Conservation (phyloP, 148 eudicot genomes). For the Pharnaceum exiguum region DNA sequence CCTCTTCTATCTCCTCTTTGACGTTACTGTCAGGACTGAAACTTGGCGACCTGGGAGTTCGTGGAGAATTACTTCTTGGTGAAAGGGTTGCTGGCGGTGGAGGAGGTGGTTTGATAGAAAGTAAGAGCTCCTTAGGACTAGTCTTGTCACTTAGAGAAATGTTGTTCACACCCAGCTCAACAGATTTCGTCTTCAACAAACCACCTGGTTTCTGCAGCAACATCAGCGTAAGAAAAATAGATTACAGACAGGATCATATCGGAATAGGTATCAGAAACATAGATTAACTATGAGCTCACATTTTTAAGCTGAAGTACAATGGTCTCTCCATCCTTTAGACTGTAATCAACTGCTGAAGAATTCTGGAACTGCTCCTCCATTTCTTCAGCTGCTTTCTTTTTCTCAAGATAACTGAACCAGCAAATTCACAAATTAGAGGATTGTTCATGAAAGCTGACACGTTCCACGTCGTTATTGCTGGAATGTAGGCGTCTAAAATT, state of each 20-base stretch:
- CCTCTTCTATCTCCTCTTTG: conserved; percentile 19
- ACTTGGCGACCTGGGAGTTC: conserved; percentile 40
- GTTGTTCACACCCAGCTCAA: conserved; percentile 64
- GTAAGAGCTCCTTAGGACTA: conserved; percentile 40
- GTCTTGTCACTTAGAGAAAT: conserved; percentile 46
- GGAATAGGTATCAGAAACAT: background rate
- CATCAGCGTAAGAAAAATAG: background rate
- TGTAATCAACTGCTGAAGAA: conserved; percentile 80
- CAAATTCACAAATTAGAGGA: background rate
- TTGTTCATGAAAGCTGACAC: background rate
- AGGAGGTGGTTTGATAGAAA: conserved; percentile 72
- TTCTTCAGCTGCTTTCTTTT: conserved; percentile 97
- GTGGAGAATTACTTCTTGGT: conserved; percentile 32
- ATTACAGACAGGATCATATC: background rate
- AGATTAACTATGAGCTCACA: conserved; percentile 28
- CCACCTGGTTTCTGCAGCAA: conserved; percentile 55
- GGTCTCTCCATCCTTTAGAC: conserved; percentile 95
- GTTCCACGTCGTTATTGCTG: background rate
- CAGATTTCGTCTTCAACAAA: conserved; percentile 43
- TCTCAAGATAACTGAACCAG: conserved; percentile 65
- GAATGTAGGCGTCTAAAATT: background rate
- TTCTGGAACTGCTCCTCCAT: conserved; percentile 93
- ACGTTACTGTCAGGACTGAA: conserved; percentile 22
- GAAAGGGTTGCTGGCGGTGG: conserved; percentile 74
- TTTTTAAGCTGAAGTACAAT: conserved; percentile 72